Base-by-base conservation (phyloP, 495 filamentous ascomycete species). In the Hypoxylon fragiforme region DNA sequence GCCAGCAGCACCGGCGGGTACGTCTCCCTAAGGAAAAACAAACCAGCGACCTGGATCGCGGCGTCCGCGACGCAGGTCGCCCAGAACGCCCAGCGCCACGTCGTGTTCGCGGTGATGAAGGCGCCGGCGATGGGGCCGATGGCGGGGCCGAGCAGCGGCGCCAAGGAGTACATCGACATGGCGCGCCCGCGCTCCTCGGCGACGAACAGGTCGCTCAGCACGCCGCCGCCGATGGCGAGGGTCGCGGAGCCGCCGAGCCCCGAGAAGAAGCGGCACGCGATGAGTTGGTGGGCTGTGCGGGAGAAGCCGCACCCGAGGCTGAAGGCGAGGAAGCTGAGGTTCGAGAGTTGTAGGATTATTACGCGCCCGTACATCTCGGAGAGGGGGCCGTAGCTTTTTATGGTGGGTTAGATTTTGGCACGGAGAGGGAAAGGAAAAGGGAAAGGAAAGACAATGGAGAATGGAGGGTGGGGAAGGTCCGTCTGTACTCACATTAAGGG, bases 71-170 rank as follows among this genome's bases (percentile, higher is more conserved):
- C 85, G 0, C 83, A 79, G 7, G 81, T 82, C 6, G 77, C 70
- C 65, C 79, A 81, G 71, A 90, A 89, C 19, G 81, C 72, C 87
- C 86, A 90, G 30, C 85, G 75, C 87, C 86, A 89, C 1, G 77
- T 83, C 8, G 79, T 85, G 38, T 85, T 81, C 64, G 87, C 71
- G 0, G 85, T 76, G 28, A 91, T 86, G 66, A 87, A 87, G 1
- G 76, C 83, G 12, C 83, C 84, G 0, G 76, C 80, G 16, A 88
- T 78, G 0, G 85, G 84, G 2, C 85, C 85, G 1, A 87, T 54
- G 0, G 83, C 84, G 6, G 86, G 86, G 0, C 86, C 86, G 0
- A 90, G 76, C 0, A 89, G 73, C 0, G 87, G 87, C 7, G 62
- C 65, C 0, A 90, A 72, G 50, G 72, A 81, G 73, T 88, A 89